These are phyloP conservation scores for Rhizopus stolonifer DNA, from an alignment of 371 early-diverging fungal genomes.

Conservation along the genomic window DNA sequence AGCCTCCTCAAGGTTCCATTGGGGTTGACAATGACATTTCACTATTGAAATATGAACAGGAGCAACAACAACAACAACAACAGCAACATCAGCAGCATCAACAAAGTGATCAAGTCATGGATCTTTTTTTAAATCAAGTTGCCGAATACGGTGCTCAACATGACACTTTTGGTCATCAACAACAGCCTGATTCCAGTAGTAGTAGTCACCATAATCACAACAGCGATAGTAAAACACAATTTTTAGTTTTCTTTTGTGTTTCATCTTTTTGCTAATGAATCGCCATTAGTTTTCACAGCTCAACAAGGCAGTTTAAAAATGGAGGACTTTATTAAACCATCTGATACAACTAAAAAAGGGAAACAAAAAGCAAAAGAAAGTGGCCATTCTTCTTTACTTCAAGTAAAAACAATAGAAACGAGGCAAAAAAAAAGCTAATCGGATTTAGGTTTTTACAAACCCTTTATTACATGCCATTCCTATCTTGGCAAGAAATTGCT, in stretches of 20 bases:
- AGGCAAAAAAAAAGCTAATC: not conserved
- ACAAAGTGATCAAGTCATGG: slow-evolving; percentile 33
- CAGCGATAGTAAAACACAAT: not conserved
- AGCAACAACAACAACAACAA: too few relatives aligned
- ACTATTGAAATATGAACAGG: slow-evolving; percentile 5
- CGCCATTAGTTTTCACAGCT: not conserved
- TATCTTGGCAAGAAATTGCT: slow-evolving; percentile 46
- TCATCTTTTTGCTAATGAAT: not conserved
- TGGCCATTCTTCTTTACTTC: slow-evolving; percentile 24
- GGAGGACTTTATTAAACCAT: slow-evolving; percentile 9
- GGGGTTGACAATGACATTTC: slow-evolving; percentile 4
- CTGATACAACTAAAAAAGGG: slow-evolving; percentile 15
- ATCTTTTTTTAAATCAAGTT: slow-evolving; percentile 40
- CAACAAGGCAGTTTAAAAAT: not conserved
- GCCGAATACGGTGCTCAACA: slow-evolving; percentile 36
- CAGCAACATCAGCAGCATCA: not conserved
- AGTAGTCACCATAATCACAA: slow-evolving; percentile 5
- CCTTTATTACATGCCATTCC: slow-evolving; percentile 55
- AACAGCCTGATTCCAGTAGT: slow-evolving; percentile 2
- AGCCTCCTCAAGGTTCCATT: not conserved
- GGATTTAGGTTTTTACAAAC: slow-evolving; percentile 41
- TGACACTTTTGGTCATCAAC: slow-evolving; percentile 22
- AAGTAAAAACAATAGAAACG: slow-evolving; percentile 14
- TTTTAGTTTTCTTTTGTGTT: not conserved
- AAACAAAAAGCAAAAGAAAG: slow-evolving; percentile 29